These are phyloP conservation scores for Clathrus columnatus DNA, from an alignment of 768 basidiomycete genomes.

Conservation along the genomic window DNA sequence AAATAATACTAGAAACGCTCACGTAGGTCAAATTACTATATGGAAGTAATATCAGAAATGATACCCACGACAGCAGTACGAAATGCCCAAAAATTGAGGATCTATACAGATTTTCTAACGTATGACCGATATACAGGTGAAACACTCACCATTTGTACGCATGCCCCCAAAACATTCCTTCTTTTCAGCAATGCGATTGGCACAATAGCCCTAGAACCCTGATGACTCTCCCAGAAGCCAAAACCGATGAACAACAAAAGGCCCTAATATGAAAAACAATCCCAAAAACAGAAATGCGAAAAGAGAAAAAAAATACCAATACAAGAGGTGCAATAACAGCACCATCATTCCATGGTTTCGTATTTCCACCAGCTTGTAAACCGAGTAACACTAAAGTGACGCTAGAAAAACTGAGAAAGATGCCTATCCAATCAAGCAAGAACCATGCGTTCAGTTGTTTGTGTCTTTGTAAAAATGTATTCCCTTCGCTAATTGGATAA, in stretches of 20 bases:
- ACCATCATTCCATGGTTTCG: conserved; percentile 34
- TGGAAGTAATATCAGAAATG: neutral
- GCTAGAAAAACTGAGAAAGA: conserved; percentile 27
- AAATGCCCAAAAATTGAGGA: conserved; percentile 6
- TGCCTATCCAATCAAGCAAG: conserved; percentile 33
- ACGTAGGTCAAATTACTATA: no score
- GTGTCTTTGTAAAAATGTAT: neutral
- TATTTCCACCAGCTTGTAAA: conserved; percentile 39
- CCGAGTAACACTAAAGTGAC: conserved; percentile 34
- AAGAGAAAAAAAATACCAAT: neutral
- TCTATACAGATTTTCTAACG: neutral
- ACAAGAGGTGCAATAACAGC: conserved; percentile 23
- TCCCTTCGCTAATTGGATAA: neutral
- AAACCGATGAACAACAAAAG: conserved; percentile 20
- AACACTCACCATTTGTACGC: conserved; percentile 17
- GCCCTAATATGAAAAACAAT: conserved; percentile 17
- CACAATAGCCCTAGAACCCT: conserved; percentile 31
- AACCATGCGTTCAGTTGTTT: conserved; percentile 4
- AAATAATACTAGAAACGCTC: conserved; percentile 10
- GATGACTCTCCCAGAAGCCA: conserved; percentile 27
- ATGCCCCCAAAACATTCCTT: conserved; percentile 23
- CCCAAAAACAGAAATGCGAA: neutral
- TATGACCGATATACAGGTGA: neutral
- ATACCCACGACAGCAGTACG: conserved; percentile 14
- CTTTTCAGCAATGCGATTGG: conserved; percentile 26